Evolutionary conservation across 345 rosid species (phyloP).

Genomic region (Salix arbutifolia): DNA sequence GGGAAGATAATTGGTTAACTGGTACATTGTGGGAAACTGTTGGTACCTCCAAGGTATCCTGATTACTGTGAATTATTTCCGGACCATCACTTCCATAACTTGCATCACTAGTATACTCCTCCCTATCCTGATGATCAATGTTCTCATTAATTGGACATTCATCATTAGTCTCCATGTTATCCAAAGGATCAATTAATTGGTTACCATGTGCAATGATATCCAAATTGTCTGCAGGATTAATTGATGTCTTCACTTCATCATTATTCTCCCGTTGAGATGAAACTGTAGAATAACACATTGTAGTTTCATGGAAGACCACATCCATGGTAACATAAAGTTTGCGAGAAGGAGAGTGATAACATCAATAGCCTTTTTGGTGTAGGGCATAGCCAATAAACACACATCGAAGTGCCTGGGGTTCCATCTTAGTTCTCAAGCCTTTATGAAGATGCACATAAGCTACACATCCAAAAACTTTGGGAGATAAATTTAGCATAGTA

Average conservation of each 20-base stretch:
- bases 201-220: not conserved
- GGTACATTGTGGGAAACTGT: not conserved
- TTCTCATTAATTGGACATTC: not conserved
- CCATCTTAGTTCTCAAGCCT: not conserved
- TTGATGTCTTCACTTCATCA: not conserved
- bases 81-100: not conserved
- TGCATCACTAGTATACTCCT: not conserved
- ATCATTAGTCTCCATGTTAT: not conserved
- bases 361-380: not conserved
- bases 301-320: not conserved
- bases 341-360: not conserved
- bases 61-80: accelerated
- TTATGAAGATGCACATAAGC: not conserved
- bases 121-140: not conserved
- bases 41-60: not conserved
- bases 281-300: not conserved
- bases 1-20: not conserved
- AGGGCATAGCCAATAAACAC: not conserved
- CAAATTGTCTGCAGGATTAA: too few relatives aligned
- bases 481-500: not conserved
- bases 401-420: not conserved
- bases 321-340: not conserved
- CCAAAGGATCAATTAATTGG: not conserved
- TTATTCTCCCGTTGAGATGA: not conserved
- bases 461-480: not conserved